A percentile compares a stretch with the other conserved stretches of the same genome.
phyloP scores from a whole-genome alignment of 805 yeast species.

The Cyberlindnera subsufficiens region DNA sequence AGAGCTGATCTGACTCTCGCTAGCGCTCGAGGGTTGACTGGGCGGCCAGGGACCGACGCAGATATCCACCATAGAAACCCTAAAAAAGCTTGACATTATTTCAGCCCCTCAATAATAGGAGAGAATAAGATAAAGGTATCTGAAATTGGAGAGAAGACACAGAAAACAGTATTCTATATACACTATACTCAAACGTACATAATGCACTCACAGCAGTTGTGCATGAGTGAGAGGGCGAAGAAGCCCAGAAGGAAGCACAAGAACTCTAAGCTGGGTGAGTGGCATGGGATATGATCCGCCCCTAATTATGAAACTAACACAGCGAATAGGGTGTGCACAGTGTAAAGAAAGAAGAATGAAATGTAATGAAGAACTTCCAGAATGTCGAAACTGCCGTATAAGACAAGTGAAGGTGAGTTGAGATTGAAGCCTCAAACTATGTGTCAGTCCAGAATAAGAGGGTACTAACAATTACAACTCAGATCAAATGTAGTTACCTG shows the following conservation, averaged over 20 bases:
- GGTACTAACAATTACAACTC: not conserved
- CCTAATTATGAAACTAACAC: slow-evolving; percentile 6
- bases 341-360: slow-evolving; percentile 47
- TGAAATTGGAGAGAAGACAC: too few relatives aligned
- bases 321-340: slow-evolving; percentile 37
- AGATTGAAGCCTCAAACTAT: not conserved
- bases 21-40: too few relatives aligned
- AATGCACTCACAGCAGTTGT: not conserved
- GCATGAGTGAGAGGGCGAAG: not conserved
- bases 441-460: too few relatives aligned
- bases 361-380: slow-evolving; percentile 45
- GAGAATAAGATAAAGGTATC: too few relatives aligned
- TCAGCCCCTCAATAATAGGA: too few relatives aligned
- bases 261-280: slow-evolving; percentile 27
- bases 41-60: too few relatives aligned
- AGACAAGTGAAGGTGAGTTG: slow-evolving; percentile 20
- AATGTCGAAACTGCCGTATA: slow-evolving; percentile 37
- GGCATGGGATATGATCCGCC: not conserved
- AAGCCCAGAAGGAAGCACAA: slow-evolving; percentile 22
- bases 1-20: too few relatives aligned
- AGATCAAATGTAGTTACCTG: slow-evolving; percentile 22
- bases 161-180: too few relatives aligned
- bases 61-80: too few relatives aligned
- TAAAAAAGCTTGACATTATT: too few relatives aligned
- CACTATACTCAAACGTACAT: too few relatives aligned